Percentiles rank a stretch among this genome's conserved stretches.
Conservation (phyloP, 2,329 filamentous ascomycete genomes). For the Pseudonectria foliicola region DNA sequence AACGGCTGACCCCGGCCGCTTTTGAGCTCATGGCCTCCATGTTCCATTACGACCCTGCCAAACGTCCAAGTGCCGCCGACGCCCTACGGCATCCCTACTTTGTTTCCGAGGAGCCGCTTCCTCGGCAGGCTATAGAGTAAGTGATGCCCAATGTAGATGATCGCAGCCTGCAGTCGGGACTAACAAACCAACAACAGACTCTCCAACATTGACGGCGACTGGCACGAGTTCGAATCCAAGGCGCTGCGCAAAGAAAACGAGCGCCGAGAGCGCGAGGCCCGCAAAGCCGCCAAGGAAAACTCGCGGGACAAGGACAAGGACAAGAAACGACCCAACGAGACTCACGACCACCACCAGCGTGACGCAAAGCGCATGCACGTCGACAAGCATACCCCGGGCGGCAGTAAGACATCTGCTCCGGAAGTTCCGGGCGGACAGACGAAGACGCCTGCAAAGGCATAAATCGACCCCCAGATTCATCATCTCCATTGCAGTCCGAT, state of each 20-base stretch:
- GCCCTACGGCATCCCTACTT: conserved; percentile 88
- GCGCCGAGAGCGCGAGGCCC: conserved; percentile 49
- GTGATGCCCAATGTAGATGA: no score
- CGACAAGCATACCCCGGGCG: conserved; percentile 16
- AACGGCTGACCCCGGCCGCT: conserved; percentile 68
- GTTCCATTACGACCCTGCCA: conserved; percentile 82
- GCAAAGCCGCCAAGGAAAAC: conserved; percentile 36
- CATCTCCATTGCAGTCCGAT: no score
- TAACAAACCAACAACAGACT: conserved; percentile 47
- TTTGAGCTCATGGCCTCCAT: conserved; percentile 78
- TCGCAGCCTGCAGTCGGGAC: conserved; percentile 8
- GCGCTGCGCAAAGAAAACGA: conserved; percentile 86
- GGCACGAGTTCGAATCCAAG: conserved; percentile 99
- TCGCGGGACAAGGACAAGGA: conserved; percentile 28
- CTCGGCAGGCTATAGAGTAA: conserved; percentile 75
- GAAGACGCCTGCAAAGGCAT: conserved; percentile 8
- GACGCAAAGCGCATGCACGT: conserved; percentile 29
- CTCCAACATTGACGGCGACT: conserved; percentile 78
- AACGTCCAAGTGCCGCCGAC: conserved; percentile 75
- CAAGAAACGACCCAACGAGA: conserved; percentile 33
- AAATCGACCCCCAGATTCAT: background rate
- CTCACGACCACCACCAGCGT: conserved; percentile 19
- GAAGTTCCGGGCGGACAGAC: background rate
- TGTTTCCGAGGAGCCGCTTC: conserved; percentile 66
- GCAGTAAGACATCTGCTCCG: conserved; percentile 9